Percentiles rank a stretch among this genome's conserved stretches.
phyloP scores from a whole-genome alignment of 2,329 filamentous ascomycete genomes.

The Eurotiales sp. region DNA sequence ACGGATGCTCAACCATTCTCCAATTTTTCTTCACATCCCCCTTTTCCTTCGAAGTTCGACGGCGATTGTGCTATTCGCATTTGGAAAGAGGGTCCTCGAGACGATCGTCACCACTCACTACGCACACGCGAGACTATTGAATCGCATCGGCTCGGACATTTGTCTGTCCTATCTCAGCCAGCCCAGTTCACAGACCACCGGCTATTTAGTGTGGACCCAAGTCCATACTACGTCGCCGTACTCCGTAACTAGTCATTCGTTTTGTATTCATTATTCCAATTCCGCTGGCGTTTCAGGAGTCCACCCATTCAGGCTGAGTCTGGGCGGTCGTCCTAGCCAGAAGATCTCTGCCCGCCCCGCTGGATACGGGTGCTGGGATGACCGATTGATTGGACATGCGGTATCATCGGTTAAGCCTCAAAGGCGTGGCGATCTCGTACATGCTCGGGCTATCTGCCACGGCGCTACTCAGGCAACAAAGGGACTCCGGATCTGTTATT shows the following conservation, averaged over 20 bases:
- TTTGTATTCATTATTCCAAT: neutral
- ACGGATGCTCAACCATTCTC: too few species aligned
- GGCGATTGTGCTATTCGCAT: too few species aligned
- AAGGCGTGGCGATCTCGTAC: conserved; percentile 1
- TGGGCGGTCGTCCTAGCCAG: neutral
- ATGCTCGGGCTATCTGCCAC: neutral
- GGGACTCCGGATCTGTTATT: neutral
- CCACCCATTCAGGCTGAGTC: too few species aligned
- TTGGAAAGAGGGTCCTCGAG: too few species aligned
- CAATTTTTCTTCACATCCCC: too few species aligned
- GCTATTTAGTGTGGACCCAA: neutral
- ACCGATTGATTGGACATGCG: neutral
- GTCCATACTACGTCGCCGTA: too few species aligned
- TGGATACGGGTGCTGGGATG: too few species aligned
- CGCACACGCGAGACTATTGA: conserved; percentile 10
- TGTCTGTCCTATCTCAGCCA: conserved; percentile 5
- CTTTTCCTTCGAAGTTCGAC: too few species aligned
- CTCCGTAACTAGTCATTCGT: too few species aligned
- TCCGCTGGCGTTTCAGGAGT: too few species aligned
- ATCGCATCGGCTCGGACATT: conserved; percentile 10
- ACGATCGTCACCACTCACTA: too few species aligned
- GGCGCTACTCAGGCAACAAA: neutral
- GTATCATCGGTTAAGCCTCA: neutral
- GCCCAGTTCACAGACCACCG: neutral
- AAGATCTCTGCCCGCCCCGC: neutral